These are phyloP conservation scores for Immersiella caudata DNA, from an alignment of 495 filamentous ascomycete species.

Conservation along the genomic window DNA sequence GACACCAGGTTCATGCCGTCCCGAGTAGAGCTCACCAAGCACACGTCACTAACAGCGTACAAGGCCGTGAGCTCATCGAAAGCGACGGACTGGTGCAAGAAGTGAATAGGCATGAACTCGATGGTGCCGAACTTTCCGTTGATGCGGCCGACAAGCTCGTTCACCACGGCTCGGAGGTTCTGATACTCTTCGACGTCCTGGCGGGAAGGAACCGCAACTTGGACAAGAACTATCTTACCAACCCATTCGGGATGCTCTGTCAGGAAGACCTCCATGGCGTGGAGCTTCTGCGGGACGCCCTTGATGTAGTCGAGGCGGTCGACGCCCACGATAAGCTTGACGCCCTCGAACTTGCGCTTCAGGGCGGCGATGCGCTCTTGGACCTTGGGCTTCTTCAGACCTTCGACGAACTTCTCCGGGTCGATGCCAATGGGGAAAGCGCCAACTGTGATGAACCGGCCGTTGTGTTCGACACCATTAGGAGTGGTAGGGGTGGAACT, in stretches of 20 bases:
- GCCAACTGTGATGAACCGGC: constrained; percentile 71
- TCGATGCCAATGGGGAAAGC: constrained; percentile 95
- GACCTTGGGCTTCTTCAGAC: constrained; percentile 77
- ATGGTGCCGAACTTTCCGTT: constrained; percentile 92
- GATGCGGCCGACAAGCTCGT: constrained; percentile 87
- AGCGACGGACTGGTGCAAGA: constrained; percentile 85
- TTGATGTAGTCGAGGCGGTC: constrained; percentile 96
- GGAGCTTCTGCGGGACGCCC: constrained; percentile 91
- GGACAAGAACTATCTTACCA: constrained; percentile 87
- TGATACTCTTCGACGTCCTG: constrained; percentile 97
- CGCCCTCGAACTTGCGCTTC: constrained; percentile 78
- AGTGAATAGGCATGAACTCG: constrained; percentile 92
- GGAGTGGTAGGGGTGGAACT: constrained; percentile 80
- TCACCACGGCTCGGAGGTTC: constrained; percentile 85
- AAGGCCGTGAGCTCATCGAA: constrained; percentile 92
- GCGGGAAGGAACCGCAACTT: constrained; percentile 88
- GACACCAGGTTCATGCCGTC: constrained; percentile 98
- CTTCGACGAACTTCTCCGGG: constrained; percentile 90
- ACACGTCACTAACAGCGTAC: constrained; percentile 87
- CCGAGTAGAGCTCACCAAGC: constrained; percentile 85
- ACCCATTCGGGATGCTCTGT: constrained; percentile 91
- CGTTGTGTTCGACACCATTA: constrained; percentile 77
- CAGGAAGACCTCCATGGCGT: constrained; percentile 87
- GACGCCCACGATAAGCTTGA: constrained; percentile 89
- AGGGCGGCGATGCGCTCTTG: constrained; percentile 76